phyloP scores from a whole-genome alignment of 768 basidiomycete genomes.

The Boletus pseudopeckii region DNA sequence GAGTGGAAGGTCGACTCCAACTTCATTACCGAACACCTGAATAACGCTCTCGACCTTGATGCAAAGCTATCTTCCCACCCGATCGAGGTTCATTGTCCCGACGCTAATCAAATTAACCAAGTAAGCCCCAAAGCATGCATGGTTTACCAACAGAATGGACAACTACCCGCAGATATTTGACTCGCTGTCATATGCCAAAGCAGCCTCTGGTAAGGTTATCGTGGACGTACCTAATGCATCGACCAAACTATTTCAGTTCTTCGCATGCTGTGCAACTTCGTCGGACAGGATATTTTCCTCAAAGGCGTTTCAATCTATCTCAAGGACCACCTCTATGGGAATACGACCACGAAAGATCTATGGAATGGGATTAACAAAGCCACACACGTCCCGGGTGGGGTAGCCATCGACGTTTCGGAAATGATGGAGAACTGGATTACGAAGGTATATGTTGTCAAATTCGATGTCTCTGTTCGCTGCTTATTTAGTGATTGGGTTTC shows the following conservation, averaged over 20 bases:
- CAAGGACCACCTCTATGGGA: slow-evolving; percentile 81
- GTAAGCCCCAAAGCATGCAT: slow-evolving; percentile 27
- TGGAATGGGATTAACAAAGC: slow-evolving; percentile 83
- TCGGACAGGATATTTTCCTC: slow-evolving; percentile 86
- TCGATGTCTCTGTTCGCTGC: not conserved
- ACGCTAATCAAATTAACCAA: slow-evolving; percentile 82
- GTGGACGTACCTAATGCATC: not conserved
- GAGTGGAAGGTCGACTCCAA: slow-evolving; percentile 82
- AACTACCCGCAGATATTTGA: slow-evolving; percentile 73
- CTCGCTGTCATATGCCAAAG: slow-evolving; percentile 81
- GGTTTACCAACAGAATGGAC: not conserved
- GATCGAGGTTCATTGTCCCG: slow-evolving; percentile 86
- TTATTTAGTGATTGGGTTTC: not conserved
- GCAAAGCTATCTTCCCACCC: slow-evolving; percentile 87
- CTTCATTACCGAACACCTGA: slow-evolving; percentile 78
- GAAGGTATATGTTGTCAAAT: slow-evolving; percentile 44
- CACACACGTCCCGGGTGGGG: slow-evolving; percentile 41
- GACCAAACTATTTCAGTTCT: slow-evolving; percentile 52
- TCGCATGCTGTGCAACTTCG: slow-evolving; percentile 86
- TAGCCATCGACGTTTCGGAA: slow-evolving; percentile 58
- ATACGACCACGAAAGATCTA: slow-evolving; percentile 80
- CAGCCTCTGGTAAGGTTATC: slow-evolving; percentile 56
- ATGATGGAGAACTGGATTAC: slow-evolving; percentile 93
- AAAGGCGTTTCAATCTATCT: slow-evolving; percentile 89
- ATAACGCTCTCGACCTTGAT: slow-evolving; percentile 77